Base-by-base conservation (phyloP, 306 rosid species). In the Cicer judaicum region DNA sequence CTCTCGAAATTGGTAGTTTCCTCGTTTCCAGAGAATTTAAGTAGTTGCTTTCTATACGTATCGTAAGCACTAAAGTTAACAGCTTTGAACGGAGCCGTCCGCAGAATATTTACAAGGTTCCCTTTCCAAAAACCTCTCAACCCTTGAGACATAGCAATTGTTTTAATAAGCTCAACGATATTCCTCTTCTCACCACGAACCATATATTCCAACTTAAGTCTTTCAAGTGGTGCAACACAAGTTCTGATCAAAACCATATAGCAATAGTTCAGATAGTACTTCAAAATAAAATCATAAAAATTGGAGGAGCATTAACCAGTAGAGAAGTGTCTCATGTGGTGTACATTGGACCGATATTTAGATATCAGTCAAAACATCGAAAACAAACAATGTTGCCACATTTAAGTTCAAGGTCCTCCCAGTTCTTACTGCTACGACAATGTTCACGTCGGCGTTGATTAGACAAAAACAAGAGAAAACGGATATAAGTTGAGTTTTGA, bases 61-160 rank as follows among this genome's bases (percentile, higher is more conserved):
- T 94, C 97, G 15, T 87, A 89, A 24, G 98, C 97, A 75, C 78
- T 91, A 78, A 93, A 93, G 70, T 93, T 91, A 78, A 94, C 87
- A 1, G 98, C 98, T 83, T 94, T 94, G 65, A 94, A 94, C 1
- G 97, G 98, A 75, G 98, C 97, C 0, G 98, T 91, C 15, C 98
- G 94, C 79, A 94, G 97, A 81, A 94, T 78, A 76, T 91, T 91
- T 43, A 94, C 87, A 66, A 94, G 70, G 85, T 94, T 94, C 55
- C 98, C 98, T 84, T 86, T 94, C 97, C 98, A 94, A 85, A 94
- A 94, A 9, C 99, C 99, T 78, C 86, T 88, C 85, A 91, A 80
- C 4, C 99, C 99, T 85, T 94, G 97, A 68, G 95, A 80, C 48
- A 82, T 64, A 0, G 96, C 95, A 75, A 94, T 94, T 47, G 82